A percentile compares a stretch with the other conserved stretches of the same genome.
These are phyloP conservation scores for Trametopsis cervina DNA, from an alignment of 768 basidiomycete genomes.

Conservation along the genomic window DNA sequence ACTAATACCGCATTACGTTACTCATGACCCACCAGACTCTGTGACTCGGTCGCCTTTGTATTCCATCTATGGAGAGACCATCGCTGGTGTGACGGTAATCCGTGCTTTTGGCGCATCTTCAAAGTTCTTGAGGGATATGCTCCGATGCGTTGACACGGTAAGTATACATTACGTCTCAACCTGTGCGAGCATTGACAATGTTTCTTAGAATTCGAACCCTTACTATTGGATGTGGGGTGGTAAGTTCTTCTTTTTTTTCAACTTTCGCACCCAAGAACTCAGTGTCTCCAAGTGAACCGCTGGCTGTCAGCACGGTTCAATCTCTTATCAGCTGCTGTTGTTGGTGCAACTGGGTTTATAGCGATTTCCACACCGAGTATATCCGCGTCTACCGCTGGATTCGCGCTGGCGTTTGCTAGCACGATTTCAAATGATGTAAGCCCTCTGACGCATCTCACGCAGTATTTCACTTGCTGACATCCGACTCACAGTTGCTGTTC, in stretches of 20 bases:
- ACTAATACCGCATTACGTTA: no score
- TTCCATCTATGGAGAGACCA: slow-evolving; percentile 45
- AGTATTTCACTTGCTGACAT: background rate
- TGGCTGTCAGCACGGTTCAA: slow-evolving; percentile 91
- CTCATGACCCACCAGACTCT: slow-evolving; percentile 23
- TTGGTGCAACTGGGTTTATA: slow-evolving; percentile 66
- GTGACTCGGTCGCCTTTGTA: slow-evolving; percentile 44
- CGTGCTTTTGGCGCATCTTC: slow-evolving; percentile 87
- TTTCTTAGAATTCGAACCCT: slow-evolving; percentile 52
- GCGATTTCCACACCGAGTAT: slow-evolving; percentile 65
- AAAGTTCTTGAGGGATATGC: slow-evolving; percentile 81
- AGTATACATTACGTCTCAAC: slow-evolving; percentile 20
- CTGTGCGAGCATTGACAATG: background rate
- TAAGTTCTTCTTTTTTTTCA: slow-evolving; percentile 23
- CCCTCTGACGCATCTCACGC: background rate
- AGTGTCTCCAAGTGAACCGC: slow-evolving; percentile 81
- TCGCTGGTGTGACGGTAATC: slow-evolving; percentile 46
- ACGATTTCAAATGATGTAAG: slow-evolving; percentile 65
- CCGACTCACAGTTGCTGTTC: slow-evolving; percentile 43
- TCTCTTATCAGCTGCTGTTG: slow-evolving; percentile 60
- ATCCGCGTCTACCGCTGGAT: slow-evolving; percentile 78
- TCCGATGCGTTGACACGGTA: slow-evolving; percentile 75
- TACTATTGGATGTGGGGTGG: slow-evolving; percentile 92
- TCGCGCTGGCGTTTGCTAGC: slow-evolving; percentile 78
- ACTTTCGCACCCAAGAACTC: no score